phyloP scores from a whole-genome alignment of 2,329 filamentous ascomycete genomes.

The Ilyonectria robusta region DNA sequence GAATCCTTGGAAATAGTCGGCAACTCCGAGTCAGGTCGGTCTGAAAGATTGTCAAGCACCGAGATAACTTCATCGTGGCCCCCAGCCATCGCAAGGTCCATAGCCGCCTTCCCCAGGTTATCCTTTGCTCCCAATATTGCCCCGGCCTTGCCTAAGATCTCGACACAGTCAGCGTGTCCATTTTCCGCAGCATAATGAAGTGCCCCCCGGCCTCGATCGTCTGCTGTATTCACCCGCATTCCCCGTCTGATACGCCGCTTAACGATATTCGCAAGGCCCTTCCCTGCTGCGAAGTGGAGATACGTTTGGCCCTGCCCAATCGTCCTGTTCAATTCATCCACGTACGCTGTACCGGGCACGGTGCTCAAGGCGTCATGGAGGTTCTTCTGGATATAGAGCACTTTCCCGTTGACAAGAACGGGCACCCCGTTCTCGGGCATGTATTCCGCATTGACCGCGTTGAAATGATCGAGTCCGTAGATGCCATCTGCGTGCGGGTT shows the following conservation, averaged over 20 bases:
- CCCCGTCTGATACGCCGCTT: constrained; percentile 33
- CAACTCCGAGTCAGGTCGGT: constrained; percentile 21
- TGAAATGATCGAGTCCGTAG: constrained; percentile 34
- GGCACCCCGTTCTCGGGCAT: constrained; percentile 25
- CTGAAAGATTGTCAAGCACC: constrained; percentile 21
- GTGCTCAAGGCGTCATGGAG: constrained; percentile 39
- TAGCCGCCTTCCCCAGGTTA: constrained; percentile 26
- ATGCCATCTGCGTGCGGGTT: constrained; percentile 43
- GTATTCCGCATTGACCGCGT: constrained; percentile 31
- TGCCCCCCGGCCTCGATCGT: constrained; percentile 30
- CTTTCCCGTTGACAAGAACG: constrained; percentile 35
- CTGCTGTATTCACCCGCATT: constrained; percentile 24
- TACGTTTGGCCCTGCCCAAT: constrained; percentile 26
- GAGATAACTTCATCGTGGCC: constrained; percentile 32
- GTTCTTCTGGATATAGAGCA: constrained; percentile 40
- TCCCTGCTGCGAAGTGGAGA: constrained; percentile 29
- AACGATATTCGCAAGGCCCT: constrained; percentile 18
- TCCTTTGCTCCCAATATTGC: constrained; percentile 23
- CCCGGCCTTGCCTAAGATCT: constrained; percentile 26
- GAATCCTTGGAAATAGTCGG: background rate
- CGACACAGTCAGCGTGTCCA: constrained; percentile 29
- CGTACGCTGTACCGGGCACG: constrained; percentile 28
- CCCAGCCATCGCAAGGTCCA: constrained; percentile 33
- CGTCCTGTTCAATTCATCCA: constrained; percentile 27
- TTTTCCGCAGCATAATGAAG: constrained; percentile 39